Evolutionary conservation across 2,329 filamentous ascomycete species (phyloP).

Genomic region (Coniochaeta pulveracea): DNA sequence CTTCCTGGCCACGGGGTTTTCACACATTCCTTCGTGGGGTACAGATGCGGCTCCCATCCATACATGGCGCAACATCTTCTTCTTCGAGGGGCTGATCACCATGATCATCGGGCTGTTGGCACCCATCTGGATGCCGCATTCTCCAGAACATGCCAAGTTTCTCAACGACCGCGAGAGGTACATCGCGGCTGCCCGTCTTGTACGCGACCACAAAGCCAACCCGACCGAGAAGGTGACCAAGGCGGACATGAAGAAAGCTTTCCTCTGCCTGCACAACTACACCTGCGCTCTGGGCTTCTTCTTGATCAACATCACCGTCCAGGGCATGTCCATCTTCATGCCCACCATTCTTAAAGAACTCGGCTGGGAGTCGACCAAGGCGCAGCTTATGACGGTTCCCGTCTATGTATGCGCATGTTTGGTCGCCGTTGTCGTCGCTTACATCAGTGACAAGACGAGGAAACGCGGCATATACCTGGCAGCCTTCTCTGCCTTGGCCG

Average conservation of each 20-base stretch:
- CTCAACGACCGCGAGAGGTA: constrained; percentile 39
- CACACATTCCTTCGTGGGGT: constrained; percentile 40
- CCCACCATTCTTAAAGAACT: constrained; percentile 33
- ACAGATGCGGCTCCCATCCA: constrained; percentile 27
- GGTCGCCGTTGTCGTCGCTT: constrained; percentile 25
- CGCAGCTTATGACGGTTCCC: constrained; percentile 32
- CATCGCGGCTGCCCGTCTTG: constrained; percentile 40
- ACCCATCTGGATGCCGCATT: constrained; percentile 39
- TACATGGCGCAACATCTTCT: constrained; percentile 50
- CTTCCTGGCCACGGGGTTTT: constrained; percentile 39
- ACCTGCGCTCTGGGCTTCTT: constrained; percentile 48
- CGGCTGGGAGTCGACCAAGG: constrained; percentile 24
- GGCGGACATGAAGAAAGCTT: constrained; percentile 36
- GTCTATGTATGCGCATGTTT: constrained; percentile 29
- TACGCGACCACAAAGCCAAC: constrained; percentile 33
- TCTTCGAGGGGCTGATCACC: constrained; percentile 49
- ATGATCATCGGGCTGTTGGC: constrained; percentile 32
- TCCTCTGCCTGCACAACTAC: constrained; percentile 47
- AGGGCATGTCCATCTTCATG: constrained; percentile 37
- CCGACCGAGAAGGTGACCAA: constrained; percentile 33
- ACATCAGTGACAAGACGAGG: constrained; percentile 28
- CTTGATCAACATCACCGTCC: constrained; percentile 48
- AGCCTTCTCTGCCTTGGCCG: constrained; percentile 26
- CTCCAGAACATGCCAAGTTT: constrained; percentile 34
- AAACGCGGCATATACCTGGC: constrained; percentile 29